phyloP scores from a whole-genome alignment of 176 grass and related monocot genomes.

The Musa troglodytarum region DNA sequence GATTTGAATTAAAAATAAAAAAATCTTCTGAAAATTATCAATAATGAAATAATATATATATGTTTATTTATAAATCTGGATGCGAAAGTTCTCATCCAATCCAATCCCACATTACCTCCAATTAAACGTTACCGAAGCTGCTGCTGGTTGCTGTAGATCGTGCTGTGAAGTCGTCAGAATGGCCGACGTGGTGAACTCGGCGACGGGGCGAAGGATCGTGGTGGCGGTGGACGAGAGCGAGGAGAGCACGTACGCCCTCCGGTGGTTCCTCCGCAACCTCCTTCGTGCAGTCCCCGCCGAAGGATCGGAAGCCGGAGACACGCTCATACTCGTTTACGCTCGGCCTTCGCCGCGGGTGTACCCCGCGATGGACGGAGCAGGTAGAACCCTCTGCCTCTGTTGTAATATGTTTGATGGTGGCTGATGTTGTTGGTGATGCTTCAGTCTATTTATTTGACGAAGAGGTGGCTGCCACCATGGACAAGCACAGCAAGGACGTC shows the following conservation, averaged over 20 bases:
- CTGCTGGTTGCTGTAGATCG: no score
- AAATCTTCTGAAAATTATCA: no score
- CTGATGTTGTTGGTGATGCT: background rate
- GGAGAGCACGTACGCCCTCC: conserved; percentile 61
- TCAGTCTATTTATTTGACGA: conserved; percentile 51
- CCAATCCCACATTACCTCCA: no score
- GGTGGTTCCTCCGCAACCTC: conserved; percentile 61
- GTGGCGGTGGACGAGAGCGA: conserved; percentile 79
- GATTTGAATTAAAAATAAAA: no score
- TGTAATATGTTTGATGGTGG: background rate
- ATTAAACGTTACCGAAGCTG: no score
- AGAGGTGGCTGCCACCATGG: conserved; percentile 47
- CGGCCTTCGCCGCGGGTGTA: conserved; percentile 35
- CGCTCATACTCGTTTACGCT: conserved; percentile 56
- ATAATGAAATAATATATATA: no score
- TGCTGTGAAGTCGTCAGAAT: background rate
- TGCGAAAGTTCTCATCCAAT: no score
- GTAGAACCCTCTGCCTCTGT: conserved; percentile 12
- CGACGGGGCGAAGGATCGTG: conserved; percentile 28
- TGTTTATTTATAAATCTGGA: no score
- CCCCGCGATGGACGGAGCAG: conserved; percentile 49
- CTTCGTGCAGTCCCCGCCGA: background rate
- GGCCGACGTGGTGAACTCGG: background rate
- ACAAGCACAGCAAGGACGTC: conserved; percentile 57
- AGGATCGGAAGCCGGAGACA: conserved; percentile 17